Evolutionary conservation across 2,329 filamentous ascomycete species (phyloP).

Genomic region (Cercospora citrullina): DNA sequence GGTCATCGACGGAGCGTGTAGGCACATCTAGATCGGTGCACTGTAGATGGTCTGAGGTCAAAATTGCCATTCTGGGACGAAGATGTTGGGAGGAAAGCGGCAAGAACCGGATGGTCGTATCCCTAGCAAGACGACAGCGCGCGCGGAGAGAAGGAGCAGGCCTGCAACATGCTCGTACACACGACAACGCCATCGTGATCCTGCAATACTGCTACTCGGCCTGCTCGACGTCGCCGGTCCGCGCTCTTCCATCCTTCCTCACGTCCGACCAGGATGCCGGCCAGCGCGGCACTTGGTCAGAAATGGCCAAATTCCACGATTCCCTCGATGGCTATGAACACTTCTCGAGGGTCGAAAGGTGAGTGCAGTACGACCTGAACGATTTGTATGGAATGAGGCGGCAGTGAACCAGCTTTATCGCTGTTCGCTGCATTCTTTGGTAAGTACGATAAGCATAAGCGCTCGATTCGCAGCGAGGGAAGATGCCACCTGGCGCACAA

Average conservation of each 20-base stretch:
- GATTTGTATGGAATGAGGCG: not conserved
- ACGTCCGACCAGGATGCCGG: not conserved
- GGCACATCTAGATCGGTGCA: not conserved
- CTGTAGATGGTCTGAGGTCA: not conserved
- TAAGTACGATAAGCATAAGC: not conserved
- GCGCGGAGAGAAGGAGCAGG: not conserved
- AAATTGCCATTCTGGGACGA: not conserved
- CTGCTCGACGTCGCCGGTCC: not conserved
- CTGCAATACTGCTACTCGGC: not conserved
- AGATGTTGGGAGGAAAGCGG: not conserved
- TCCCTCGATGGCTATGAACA: not conserved
- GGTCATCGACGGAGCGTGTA: not conserved
- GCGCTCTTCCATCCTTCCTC: not conserved
- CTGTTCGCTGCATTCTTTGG: not conserved
- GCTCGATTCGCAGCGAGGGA: not conserved
- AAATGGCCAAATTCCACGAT: not conserved
- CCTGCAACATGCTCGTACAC: not conserved
- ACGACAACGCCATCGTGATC: not conserved
- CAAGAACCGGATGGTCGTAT: not conserved
- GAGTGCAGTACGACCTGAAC: not conserved
- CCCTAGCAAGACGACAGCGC: not conserved
- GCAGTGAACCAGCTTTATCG: not conserved
- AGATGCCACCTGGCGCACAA: not conserved
- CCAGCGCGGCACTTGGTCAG: not conserved
- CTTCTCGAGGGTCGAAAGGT: not conserved